phyloP scores from a whole-genome alignment of 495 filamentous ascomycete genomes.

The Talaromyces nanjingensis region DNA sequence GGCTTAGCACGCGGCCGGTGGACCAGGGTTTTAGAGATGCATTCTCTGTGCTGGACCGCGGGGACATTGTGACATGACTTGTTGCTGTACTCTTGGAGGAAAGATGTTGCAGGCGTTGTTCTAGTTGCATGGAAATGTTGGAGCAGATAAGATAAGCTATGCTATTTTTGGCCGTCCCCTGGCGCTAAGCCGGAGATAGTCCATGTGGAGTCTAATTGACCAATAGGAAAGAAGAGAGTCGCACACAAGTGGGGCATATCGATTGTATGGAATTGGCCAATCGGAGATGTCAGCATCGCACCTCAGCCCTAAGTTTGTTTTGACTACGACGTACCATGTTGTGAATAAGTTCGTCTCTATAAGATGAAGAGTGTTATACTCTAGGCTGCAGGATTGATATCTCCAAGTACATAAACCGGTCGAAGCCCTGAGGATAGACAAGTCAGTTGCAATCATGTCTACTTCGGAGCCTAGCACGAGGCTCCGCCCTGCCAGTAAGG shows the following conservation, averaged over 20 bases:
- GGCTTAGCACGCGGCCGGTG: slow-evolving; percentile 1
- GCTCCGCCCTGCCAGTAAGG: not conserved
- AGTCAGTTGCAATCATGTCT: not conserved
- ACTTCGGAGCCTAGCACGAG: not conserved
- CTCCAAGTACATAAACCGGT: not conserved
- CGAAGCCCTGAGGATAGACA: not conserved
- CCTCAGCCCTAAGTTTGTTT: not conserved
- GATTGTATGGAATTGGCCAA: not conserved
- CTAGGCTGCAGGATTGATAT: not conserved
- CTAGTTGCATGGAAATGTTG: not conserved
- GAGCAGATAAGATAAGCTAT: not conserved
- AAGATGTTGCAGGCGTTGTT: not conserved
- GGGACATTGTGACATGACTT: not conserved
- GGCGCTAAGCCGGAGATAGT: not conserved
- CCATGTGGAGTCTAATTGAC: not conserved
- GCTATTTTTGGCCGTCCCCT: not conserved
- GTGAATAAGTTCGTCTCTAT: not conserved
- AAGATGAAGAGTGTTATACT: not conserved
- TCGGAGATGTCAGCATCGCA: not conserved
- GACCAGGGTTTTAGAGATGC: not conserved
- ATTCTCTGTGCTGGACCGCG: not conserved
- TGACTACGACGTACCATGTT: not conserved
- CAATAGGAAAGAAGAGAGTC: not conserved
- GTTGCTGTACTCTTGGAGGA: not conserved
- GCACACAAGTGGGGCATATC: not conserved